Evolutionary conservation across 2,329 filamentous ascomycete species (phyloP).

Genomic region (Gnomoniopsis sp.): DNA sequence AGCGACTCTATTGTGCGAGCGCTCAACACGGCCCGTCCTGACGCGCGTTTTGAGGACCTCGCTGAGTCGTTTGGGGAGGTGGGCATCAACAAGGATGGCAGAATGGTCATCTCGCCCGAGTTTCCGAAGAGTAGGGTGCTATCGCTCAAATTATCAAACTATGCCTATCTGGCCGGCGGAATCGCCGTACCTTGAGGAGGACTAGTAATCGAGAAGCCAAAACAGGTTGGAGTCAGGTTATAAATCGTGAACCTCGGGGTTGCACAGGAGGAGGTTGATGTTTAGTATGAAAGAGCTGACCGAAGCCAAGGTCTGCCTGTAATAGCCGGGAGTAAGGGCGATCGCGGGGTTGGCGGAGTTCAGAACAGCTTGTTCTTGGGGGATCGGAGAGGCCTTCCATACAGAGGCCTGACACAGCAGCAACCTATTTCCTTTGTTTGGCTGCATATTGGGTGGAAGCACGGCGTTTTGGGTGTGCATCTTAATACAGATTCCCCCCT

Average conservation of each 20-base stretch:
- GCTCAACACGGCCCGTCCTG: constrained; percentile 56
- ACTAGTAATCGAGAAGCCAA: neutral
- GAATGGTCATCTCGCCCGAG: constrained; percentile 54
- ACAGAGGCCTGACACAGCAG: neutral
- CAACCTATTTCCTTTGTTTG: neutral
- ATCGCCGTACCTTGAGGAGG: constrained; percentile 28
- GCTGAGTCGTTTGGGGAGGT: constrained; percentile 62
- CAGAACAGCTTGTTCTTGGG: neutral
- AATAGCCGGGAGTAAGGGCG: neutral
- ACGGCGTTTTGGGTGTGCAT: constrained; percentile 13
- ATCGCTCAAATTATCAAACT: constrained; percentile 57
- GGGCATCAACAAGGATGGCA: constrained; percentile 56
- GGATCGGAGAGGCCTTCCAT: neutral
- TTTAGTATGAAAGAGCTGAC: neutral
- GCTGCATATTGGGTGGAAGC: constrained; percentile 9
- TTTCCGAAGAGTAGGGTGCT: constrained; percentile 49
- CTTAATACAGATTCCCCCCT: constrained; percentile 12
- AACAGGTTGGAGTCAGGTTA: neutral
- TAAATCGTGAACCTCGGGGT: neutral
- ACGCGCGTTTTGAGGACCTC: constrained; percentile 57
- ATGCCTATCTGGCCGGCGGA: constrained; percentile 45
- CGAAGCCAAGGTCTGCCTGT: neutral
- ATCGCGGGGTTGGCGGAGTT: neutral
- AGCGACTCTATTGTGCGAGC: constrained; percentile 63
- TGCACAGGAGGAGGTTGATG: neutral